Evolutionary conservation across 106 monocot genomes (phyloP).

Genomic region (Dioscorea zingiberensis): DNA sequence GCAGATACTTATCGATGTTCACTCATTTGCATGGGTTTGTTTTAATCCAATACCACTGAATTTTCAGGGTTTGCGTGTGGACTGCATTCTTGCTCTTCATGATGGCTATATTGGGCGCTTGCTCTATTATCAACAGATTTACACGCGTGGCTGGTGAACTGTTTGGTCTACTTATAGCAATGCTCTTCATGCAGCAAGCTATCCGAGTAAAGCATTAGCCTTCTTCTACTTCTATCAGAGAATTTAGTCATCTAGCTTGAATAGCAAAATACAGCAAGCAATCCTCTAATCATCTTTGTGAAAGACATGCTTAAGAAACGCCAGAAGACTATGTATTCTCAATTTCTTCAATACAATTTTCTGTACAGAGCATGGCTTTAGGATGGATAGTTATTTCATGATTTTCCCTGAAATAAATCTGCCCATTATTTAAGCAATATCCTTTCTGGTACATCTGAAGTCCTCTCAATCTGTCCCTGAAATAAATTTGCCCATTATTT

Average conservation of each 20-base stretch:
- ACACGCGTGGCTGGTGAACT: constrained; percentile 65
- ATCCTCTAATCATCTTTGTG: no score
- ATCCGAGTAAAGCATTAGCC: constrained; percentile 30
- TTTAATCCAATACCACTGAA: neutral
- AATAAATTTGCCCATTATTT: no score
- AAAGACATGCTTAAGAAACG: no score
- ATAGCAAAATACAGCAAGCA: no score
- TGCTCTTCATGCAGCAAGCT: constrained; percentile 76
- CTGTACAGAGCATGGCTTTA: no score
- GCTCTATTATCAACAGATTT: constrained; percentile 70
- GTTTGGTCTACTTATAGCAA: constrained; percentile 62
- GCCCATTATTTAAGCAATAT: neutral
- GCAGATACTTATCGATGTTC: neutral
- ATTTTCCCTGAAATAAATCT: neutral
- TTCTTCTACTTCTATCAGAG: neutral
- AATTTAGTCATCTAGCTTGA: no score
- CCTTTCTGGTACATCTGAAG: neutral
- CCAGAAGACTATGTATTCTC: no score
- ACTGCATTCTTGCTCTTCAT: constrained; percentile 51
- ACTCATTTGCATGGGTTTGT: neutral
- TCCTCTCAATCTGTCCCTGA: no score
- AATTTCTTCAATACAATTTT: no score
- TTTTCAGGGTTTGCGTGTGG: constrained; percentile 63
- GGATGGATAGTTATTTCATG: neutral
- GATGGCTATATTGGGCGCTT: constrained; percentile 59